Evolutionary conservation across 1,139 yeast genomes (phyloP).

Genomic region (Scheffersomyces segobiensis): DNA sequence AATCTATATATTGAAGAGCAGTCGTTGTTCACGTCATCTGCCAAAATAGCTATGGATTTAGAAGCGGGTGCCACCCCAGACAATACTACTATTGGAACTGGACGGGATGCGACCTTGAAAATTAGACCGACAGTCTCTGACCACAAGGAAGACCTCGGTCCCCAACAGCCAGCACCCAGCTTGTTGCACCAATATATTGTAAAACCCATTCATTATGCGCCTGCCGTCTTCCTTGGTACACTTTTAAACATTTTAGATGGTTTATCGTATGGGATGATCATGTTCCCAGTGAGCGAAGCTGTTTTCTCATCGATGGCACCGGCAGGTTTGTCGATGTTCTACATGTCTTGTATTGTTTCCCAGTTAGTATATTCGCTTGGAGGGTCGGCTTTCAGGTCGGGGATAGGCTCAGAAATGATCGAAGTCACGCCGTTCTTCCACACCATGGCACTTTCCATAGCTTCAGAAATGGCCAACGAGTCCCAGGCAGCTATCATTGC

Average conservation of each 20-base stretch:
- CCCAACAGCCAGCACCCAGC: background rate
- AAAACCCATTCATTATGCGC: slow-evolving; percentile 53
- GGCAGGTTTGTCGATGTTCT: slow-evolving; percentile 90
- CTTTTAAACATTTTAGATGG: slow-evolving; percentile 88
- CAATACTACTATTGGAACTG: background rate
- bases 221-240: slow-evolving; percentile 83
- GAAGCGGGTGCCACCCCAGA: slow-evolving; percentile 8
- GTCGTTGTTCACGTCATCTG: background rate
- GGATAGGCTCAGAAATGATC: slow-evolving; percentile 97
- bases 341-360: slow-evolving; percentile 82
- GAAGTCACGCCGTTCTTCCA: slow-evolving; percentile 98
- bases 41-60: slow-evolving; percentile 6
- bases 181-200: slow-evolving; percentile 19
- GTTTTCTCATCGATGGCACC: slow-evolving; percentile 79
- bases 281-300: slow-evolving; percentile 86
- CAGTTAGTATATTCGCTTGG: slow-evolving; percentile 88
- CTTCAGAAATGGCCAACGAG: slow-evolving; percentile 52
- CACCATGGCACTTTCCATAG: slow-evolving; percentile 80
- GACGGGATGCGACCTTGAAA: background rate
- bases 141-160: background rate
- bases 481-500: slow-evolving; percentile 66
- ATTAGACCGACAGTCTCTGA: background rate
- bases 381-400: slow-evolving; percentile 84
- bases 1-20: slow-evolving; percentile 4
- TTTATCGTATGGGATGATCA: slow-evolving; percentile 93